These are phyloP conservation scores for Ostreobium quekettii DNA, from an alignment of 139 green algal genomes.

Conservation along the genomic window DNA sequence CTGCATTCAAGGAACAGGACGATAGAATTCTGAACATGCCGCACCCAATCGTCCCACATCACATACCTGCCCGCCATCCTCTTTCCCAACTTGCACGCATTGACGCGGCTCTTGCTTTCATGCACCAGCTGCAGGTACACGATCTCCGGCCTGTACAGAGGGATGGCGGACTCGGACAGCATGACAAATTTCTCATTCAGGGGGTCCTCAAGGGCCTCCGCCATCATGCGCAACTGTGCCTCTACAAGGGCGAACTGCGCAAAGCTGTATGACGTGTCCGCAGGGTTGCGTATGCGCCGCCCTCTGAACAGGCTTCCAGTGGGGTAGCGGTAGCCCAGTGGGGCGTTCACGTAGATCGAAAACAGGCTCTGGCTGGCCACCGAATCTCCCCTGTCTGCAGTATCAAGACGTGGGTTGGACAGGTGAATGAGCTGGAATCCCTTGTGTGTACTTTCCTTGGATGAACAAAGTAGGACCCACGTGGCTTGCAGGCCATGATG, in stretches of 20 bases:
- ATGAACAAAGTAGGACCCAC: no score
- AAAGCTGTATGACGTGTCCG: constrained; percentile 6
- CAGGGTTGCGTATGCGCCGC: background rate
- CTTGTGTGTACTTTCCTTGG: no score
- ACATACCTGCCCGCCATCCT: no score
- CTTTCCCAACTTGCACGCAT: constrained; percentile 23
- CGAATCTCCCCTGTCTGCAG: no score
- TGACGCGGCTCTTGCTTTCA: constrained; percentile 20
- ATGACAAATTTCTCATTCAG: constrained; percentile 9
- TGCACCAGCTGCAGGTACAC: constrained; percentile 22
- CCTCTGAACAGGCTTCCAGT: constrained; percentile 6
- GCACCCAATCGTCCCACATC: no score
- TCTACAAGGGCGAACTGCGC: constrained; percentile 1
- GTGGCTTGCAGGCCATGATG: no score
- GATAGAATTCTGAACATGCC: no score
- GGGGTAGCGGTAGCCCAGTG: background rate
- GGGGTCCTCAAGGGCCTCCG: background rate
- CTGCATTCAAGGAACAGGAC: no score
- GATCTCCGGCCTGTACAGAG: constrained; percentile 14
- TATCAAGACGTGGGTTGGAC: no score
- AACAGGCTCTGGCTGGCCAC: constrained; percentile 16
- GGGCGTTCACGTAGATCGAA: constrained; percentile 4
- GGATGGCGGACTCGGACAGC: constrained; percentile 15
- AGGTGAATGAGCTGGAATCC: no score
- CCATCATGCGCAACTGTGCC: background rate